phyloP scores from a whole-genome alignment of 345 rosid species.

The Syzygium aromaticum region DNA sequence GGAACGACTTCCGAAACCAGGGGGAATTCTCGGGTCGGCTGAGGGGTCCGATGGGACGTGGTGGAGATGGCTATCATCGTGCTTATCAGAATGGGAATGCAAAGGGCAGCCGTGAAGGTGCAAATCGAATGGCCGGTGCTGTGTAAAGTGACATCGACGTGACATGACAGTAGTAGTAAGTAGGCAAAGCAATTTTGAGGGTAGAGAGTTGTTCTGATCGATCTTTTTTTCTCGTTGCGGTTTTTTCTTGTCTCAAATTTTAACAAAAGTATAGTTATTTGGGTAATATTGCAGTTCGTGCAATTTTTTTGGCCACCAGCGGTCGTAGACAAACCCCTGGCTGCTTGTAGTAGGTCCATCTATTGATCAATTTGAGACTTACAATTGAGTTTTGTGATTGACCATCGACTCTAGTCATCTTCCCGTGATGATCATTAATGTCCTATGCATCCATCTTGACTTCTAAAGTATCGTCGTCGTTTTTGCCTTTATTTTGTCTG shows the following conservation, averaged over 20 bases:
- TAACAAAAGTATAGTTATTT: background rate
- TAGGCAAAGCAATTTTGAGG: slow-evolving; percentile 1
- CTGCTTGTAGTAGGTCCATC: background rate
- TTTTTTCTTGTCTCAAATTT: background rate
- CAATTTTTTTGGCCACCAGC: background rate
- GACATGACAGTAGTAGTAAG: background rate
- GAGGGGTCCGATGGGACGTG: slow-evolving; percentile 6
- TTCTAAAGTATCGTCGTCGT: background rate
- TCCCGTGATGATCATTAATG: background rate
- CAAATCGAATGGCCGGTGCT: background rate
- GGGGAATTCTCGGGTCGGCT: slow-evolving; percentile 8
- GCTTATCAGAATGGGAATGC: background rate
- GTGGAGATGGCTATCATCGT: slow-evolving; percentile 8
- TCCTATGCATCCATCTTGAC: background rate
- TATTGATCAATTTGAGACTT: background rate
- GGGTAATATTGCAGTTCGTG: background rate
- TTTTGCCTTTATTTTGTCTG: background rate
- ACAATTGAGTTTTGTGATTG: background rate
- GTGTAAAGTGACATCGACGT: background rate
- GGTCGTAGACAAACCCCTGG: background rate
- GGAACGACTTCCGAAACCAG: slow-evolving; percentile 6
- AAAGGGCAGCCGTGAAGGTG: background rate
- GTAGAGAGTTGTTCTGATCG: background rate
- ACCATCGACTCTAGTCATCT: background rate
- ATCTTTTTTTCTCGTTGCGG: background rate